These are phyloP conservation scores for Papiliotrema laurentii DNA, from an alignment of 1,284 basidiomycete species.

Conservation along the genomic window DNA sequence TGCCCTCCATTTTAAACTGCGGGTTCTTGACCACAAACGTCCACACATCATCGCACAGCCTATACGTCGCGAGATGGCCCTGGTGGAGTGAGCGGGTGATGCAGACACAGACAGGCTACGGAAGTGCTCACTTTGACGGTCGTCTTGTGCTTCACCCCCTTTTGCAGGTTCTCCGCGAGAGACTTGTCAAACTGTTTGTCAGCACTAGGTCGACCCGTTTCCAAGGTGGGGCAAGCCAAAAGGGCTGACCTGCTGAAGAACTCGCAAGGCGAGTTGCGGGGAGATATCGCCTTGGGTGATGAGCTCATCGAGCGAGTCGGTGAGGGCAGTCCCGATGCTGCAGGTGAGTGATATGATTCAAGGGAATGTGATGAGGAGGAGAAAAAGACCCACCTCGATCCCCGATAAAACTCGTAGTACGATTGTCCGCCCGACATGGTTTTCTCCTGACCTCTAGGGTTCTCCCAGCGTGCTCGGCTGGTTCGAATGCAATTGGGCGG, in stretches of 20 bases:
- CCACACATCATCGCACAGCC: slow-evolving; percentile 96
- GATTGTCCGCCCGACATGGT: too few species aligned
- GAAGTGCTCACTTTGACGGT: slow-evolving; percentile 66
- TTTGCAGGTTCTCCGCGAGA: slow-evolving; percentile 81
- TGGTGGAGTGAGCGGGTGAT: slow-evolving; percentile 35
- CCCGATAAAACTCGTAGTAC: slow-evolving; percentile 85
- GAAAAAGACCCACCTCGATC: slow-evolving; percentile 28
- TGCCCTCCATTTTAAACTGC: slow-evolving; percentile 89
- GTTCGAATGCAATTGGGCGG: too few species aligned
- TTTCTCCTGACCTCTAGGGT: too few species aligned
- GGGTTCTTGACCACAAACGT: slow-evolving; percentile 91
- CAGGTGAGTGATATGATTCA: neutral
- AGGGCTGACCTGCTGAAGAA: slow-evolving; percentile 77
- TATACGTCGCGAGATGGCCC: slow-evolving; percentile 87
- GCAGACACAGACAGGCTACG: neutral
- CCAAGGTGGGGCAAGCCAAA: neutral
- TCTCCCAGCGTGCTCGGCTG: too few species aligned
- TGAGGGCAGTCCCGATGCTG: slow-evolving; percentile 94
- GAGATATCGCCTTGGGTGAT: slow-evolving; percentile 96
- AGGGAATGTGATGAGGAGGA: neutral
- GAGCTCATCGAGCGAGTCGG: slow-evolving; percentile 97
- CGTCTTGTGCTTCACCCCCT: slow-evolving; percentile 87
- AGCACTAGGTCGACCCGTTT: neutral
- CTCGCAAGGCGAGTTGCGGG: slow-evolving; percentile 95
- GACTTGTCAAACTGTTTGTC: slow-evolving; percentile 82